These are phyloP conservation scores for Apiospora marii DNA, from an alignment of 2,329 filamentous ascomycete species.

Conservation along the genomic window DNA sequence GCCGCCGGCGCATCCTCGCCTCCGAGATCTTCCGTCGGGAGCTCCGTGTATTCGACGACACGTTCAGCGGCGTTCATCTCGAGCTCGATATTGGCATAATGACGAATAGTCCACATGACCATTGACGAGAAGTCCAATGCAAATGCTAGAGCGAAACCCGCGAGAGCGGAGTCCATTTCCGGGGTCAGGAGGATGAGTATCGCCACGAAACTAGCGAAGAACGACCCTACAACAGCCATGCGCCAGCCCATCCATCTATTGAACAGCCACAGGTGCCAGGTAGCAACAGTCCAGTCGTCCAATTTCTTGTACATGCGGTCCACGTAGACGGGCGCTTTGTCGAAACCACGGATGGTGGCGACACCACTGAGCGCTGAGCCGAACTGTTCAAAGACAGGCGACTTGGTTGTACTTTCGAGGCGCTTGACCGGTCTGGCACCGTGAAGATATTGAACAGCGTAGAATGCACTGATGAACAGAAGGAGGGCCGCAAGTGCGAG, in stretches of 20 bases:
- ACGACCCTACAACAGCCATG: slow-evolving; percentile 72
- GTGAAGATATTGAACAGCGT: slow-evolving; percentile 70
- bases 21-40: slow-evolving; percentile 71
- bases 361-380: slow-evolving; percentile 76
- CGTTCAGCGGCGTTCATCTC: slow-evolving; percentile 83
- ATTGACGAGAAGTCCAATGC: slow-evolving; percentile 71
- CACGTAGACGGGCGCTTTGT: slow-evolving; percentile 71
- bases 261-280: slow-evolving; percentile 74
- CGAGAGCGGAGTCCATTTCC: slow-evolving; percentile 71
- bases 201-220: slow-evolving; percentile 73
- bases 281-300: slow-evolving; percentile 71
- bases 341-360: slow-evolving; percentile 78
- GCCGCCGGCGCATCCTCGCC: slow-evolving; percentile 70
- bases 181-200: slow-evolving; percentile 68
- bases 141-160: slow-evolving; percentile 79
- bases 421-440: slow-evolving; percentile 79
- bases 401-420: slow-evolving; percentile 79
- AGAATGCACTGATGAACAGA: slow-evolving; percentile 63
- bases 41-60: slow-evolving; percentile 76
- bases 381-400: slow-evolving; percentile 83
- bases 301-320: slow-evolving; percentile 74
- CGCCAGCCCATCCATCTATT: slow-evolving; percentile 81
- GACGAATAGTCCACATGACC: slow-evolving; percentile 68
- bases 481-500: slow-evolving; percentile 68
- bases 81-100: slow-evolving; percentile 75